phyloP scores from a whole-genome alignment of 1,284 basidiomycete genomes.

The Cryptococcus wingfieldii region DNA sequence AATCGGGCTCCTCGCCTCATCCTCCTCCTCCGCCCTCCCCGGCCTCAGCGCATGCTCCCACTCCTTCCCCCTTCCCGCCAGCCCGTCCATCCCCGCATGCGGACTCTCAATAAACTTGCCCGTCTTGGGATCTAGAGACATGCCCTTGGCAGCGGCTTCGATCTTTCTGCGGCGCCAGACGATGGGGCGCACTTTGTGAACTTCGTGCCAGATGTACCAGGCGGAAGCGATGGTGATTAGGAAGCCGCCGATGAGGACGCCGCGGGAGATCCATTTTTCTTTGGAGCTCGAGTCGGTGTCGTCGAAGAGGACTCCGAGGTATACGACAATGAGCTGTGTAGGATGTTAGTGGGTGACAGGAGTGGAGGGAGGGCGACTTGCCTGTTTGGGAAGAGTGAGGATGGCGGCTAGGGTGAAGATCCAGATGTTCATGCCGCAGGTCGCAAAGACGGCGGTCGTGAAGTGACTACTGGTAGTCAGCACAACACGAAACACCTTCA shows the following conservation, averaged over 20 bases:
- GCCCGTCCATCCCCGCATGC: too few relatives aligned
- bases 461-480: background rate
- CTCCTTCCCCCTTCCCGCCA: constrained; percentile 1
- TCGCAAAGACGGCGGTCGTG: constrained; percentile 65
- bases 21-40: constrained; percentile 8
- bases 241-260: constrained; percentile 60
- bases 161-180: constrained; percentile 58
- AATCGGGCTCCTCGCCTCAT: constrained; percentile 20
- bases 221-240: constrained; percentile 71
- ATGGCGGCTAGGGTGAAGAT: constrained; percentile 61
- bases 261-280: constrained; percentile 61
- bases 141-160: constrained; percentile 23
- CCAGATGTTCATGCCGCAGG: constrained; percentile 70
- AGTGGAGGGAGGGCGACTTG: background rate
- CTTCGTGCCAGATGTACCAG: constrained; percentile 74
- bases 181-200: constrained; percentile 67
- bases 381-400: constrained; percentile 67
- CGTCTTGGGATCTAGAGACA: constrained; percentile 13
- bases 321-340: constrained; percentile 63
- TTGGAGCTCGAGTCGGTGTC: constrained; percentile 36
- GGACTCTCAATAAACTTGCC: background rate
- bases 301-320: constrained; percentile 62
- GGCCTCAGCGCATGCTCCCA: constrained; percentile 2
- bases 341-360: background rate
- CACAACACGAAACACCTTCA: too few relatives aligned